phyloP scores from a whole-genome alignment of 2,329 filamentous ascomycete genomes.

The Beauveria scarabaeidicola region DNA sequence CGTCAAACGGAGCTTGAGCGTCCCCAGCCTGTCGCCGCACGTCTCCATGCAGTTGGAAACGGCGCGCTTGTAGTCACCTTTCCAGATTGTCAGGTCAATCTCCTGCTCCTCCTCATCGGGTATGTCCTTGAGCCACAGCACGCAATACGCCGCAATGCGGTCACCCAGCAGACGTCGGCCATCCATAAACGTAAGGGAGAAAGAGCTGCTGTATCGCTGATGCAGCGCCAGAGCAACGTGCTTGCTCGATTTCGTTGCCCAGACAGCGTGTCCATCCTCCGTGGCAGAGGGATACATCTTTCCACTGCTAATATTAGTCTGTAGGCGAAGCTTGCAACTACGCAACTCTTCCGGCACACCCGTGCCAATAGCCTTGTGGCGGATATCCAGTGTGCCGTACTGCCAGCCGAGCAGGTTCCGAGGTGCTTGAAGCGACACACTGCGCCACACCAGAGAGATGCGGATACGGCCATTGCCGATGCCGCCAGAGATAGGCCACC shows the following conservation, averaged over 20 bases:
- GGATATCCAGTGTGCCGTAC: conserved; percentile 59
- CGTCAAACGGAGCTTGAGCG: conserved; percentile 31
- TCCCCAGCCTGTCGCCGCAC: conserved; percentile 40
- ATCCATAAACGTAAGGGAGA: conserved; percentile 48
- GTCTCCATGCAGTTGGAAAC: conserved; percentile 34
- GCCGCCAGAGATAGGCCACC: conserved; percentile 60
- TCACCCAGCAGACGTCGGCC: conserved; percentile 35
- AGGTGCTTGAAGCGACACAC: conserved; percentile 54
- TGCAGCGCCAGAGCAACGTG: conserved; percentile 45
- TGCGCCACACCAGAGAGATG: conserved; percentile 66
- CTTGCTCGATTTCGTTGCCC: conserved; percentile 41
- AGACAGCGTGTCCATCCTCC: conserved; percentile 35
- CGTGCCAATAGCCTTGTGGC: conserved; percentile 37
- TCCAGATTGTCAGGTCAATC: conserved; percentile 55
- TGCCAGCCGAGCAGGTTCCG: conserved; percentile 58
- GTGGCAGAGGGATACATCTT: conserved; percentile 42
- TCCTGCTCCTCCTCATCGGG: conserved; percentile 56
- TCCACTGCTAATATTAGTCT: conserved; percentile 46
- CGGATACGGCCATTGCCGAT: conserved; percentile 63
- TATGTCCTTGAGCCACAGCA: conserved; percentile 63
- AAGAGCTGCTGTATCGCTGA: conserved; percentile 45
- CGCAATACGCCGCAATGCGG: conserved; percentile 50
- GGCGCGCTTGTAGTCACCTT: conserved; percentile 42
- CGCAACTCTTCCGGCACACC: conserved; percentile 38
- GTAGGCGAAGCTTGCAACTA: conserved; percentile 48